Percentiles rank a stretch among this genome's conserved stretches.
phyloP scores from a whole-genome alignment of 2,329 filamentous ascomycete species.

The Penicillium sp. region DNA sequence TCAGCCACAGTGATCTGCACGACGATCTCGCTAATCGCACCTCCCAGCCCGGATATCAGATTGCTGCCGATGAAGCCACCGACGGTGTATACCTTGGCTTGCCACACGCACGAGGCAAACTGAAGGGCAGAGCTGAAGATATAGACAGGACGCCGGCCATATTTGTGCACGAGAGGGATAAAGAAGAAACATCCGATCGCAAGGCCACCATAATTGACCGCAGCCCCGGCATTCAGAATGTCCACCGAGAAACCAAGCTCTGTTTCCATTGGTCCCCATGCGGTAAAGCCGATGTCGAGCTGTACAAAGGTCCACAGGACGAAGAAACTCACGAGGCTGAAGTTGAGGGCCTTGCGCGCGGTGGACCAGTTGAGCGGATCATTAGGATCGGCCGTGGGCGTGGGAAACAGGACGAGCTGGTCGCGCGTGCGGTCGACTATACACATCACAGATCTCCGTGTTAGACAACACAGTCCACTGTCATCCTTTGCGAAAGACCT shows the following conservation, averaged over 20 bases:
- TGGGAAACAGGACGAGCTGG: constrained; percentile 21
- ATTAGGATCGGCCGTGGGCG: constrained; percentile 26
- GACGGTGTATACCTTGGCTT: constrained; percentile 40
- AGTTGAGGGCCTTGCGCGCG: constrained; percentile 26
- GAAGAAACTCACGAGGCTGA: constrained; percentile 26
- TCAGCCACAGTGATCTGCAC: constrained; percentile 50
- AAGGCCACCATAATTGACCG: constrained; percentile 44
- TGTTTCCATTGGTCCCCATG: constrained; percentile 44
- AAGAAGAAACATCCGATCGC: constrained; percentile 46
- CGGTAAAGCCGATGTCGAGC: constrained; percentile 42
- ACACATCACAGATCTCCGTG: neutral
- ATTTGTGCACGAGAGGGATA: constrained; percentile 49
- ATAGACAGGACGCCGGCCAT: constrained; percentile 48
- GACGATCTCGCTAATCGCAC: constrained; percentile 46
- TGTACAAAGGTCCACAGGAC: constrained; percentile 29
- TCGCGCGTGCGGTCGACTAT: constrained; percentile 12
- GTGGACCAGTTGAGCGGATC: constrained; percentile 29
- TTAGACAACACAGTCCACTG: neutral
- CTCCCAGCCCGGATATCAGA: constrained; percentile 44
- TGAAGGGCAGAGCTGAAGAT: constrained; percentile 43
- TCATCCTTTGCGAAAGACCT: neutral
- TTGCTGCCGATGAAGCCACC: constrained; percentile 47
- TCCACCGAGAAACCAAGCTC: constrained; percentile 45
- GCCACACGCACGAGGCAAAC: constrained; percentile 42
- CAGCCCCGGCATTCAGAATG: constrained; percentile 46